Evolutionary conservation across 805 yeast genomes (phyloP), one percentile per base, ranked within the genome.

Genomic region (Starmerella vitae): DNA sequence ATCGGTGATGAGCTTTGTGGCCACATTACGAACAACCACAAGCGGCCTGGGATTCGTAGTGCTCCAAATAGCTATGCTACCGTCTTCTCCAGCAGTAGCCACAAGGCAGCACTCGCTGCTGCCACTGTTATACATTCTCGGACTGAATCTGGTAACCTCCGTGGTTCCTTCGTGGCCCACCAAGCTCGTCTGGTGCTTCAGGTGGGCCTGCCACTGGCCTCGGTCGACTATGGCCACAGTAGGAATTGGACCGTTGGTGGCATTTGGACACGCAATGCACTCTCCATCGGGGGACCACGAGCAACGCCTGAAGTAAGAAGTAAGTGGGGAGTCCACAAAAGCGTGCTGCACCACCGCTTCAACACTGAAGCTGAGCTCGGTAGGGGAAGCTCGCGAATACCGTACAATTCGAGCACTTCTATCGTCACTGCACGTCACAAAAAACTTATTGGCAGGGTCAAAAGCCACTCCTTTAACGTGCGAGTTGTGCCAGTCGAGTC

Each of bases 71-170:
- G 85, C 93, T 28, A 91, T 59, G 1, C 85, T 71, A 52, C 82
- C 76, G 59, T 88, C 98, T 59, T 88, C 97, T 9, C 97, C 97
- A 12, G 88, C 95, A 21, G 95, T 80, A 2, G 96, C 95, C n/a
- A 88, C 65, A 0, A 88, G 71, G 0, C 94, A 78, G 6, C 79
- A 67, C 17, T 49, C 50, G 19, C 24, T 36, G 21, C 22, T 35
- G 18, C 38, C 33, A 19, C 21, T 26, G 29, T 39, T 28, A 41
- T 57, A 65, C 42, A 60, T 51, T 6, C 67, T 51, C 1, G 68
- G 69, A 26, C 73, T 67, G 48, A 75, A 75, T 1, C 70, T 57
- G 35, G 76, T 74, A 7, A 72, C 79, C 54, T 75, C 80, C 41
- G 75, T 71, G 1, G 80, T 78, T 1, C 76, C 78, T 46, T 74